Evolutionary conservation across 805 yeast genomes (phyloP).

Genomic region (Kuraishia piskuri): DNA sequence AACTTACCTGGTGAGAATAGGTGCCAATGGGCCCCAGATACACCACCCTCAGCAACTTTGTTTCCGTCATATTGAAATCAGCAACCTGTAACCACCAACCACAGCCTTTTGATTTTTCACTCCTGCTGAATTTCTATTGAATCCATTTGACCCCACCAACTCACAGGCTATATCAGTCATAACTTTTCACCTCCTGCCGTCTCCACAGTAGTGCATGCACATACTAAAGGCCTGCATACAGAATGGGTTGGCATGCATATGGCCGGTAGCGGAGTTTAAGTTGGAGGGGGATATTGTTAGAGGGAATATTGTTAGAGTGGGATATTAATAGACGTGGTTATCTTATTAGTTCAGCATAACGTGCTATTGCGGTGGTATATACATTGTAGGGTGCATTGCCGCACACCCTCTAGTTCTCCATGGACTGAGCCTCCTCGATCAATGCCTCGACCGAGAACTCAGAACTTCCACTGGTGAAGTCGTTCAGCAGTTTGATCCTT

Average conservation of each 20-base stretch:
- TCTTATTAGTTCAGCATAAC: no score
- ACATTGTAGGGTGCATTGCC: no score
- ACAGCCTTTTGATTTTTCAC: neutral
- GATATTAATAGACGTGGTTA: neutral
- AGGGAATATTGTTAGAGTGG: no score
- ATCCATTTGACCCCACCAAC: neutral
- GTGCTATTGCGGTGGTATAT: no score
- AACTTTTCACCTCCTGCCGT: neutral
- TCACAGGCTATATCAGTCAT: neutral
- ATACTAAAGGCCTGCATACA: neutral
- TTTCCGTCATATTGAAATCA: neutral
- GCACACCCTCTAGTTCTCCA: conserved; percentile 40
- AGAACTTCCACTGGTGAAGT: conserved; percentile 62
- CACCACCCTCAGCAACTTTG: conserved; percentile 38
- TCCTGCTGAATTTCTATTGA: neutral
- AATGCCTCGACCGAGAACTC: conserved; percentile 61
- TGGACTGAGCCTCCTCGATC: conserved; percentile 63
- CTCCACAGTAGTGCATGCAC: neutral
- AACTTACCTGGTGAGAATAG: conserved; percentile 74
- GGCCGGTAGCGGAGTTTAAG: neutral
- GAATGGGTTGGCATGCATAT: neutral
- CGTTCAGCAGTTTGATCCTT: conserved; percentile 49
- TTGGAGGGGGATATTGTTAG: neutral
- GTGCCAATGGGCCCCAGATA: conserved; percentile 90
- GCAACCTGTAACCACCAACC: neutral